Percentiles rank a stretch among this genome's conserved stretches.
These are phyloP conservation scores for Citeromyces hawaiiensis DNA, from an alignment of 1,139 yeast genomes.

Conservation along the genomic window DNA sequence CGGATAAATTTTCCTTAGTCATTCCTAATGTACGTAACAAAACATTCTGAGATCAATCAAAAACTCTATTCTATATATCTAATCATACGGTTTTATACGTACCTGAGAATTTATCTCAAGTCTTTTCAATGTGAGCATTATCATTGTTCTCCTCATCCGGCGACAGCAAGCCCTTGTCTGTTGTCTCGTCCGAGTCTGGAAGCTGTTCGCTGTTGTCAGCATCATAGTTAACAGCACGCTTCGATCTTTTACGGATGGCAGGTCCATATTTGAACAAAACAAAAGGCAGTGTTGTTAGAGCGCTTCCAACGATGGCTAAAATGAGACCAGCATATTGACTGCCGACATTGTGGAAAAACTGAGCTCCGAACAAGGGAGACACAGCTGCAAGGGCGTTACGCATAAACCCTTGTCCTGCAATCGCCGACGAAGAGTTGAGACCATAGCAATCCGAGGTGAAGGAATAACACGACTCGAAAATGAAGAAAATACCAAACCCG, in stretches of 20 bases:
- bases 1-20: background rate
- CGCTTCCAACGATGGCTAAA: constrained; percentile 50
- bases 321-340: constrained; percentile 60
- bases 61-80: background rate
- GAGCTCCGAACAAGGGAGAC: constrained; percentile 61
- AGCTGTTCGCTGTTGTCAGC: background rate
- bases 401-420: constrained; percentile 54
- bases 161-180: background rate
- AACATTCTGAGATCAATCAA: too few relatives aligned
- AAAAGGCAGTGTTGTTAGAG: constrained; percentile 50
- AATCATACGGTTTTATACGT: too few relatives aligned
- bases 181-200: background rate
- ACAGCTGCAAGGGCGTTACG: constrained; percentile 66
- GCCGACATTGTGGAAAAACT: constrained; percentile 62
- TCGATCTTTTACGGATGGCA: constrained; percentile 25
- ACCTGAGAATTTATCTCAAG: too few relatives aligned
- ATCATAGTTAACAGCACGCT: background rate
- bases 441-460: constrained; percentile 62
- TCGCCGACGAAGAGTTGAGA: constrained; percentile 57
- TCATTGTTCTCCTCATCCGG: background rate
- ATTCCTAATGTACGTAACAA: too few relatives aligned
- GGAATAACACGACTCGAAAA: constrained; percentile 57
- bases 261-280: constrained; percentile 41
- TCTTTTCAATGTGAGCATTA: background rate
- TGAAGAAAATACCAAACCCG: constrained; percentile 47